A percentile compares a stretch with the other conserved stretches of the same genome.
Evolutionary conservation across 441 rosid species (phyloP).

Genomic region (Croton setiger): DNA sequence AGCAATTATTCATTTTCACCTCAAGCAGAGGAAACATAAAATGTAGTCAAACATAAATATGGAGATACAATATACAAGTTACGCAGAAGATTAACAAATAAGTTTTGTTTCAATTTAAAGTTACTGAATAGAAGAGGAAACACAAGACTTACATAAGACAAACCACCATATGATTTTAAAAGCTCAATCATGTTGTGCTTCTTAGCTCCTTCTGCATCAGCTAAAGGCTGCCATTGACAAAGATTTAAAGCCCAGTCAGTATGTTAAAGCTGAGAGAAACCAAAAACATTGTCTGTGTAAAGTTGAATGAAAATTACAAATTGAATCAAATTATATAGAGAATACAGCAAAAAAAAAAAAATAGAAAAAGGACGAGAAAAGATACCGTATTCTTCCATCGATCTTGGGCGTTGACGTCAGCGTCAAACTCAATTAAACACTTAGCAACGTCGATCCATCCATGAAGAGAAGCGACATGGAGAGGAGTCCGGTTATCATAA

Average conservation of each 20-base stretch:
- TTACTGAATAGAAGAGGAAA: not conserved
- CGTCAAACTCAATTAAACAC: constrained; percentile 78
- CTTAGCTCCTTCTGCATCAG: constrained; percentile 99
- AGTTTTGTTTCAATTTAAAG: not conserved
- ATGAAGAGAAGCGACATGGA: constrained; percentile 93
- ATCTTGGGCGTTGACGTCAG: constrained; percentile 98
- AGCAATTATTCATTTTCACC: no score
- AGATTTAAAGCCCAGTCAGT: not conserved
- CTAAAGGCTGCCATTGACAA: constrained; percentile 61
- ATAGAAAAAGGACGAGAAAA: not conserved
- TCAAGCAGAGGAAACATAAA: no score
- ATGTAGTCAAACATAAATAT: no score
- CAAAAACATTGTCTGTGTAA: not conserved
- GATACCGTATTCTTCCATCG: constrained; percentile 96
- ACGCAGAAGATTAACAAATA: no score
- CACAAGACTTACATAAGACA: constrained; percentile 62
- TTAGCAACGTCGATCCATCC: constrained; percentile 92
- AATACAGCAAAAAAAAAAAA: not conserved
- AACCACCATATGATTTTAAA: constrained; percentile 78
- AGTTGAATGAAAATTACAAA: not conserved
- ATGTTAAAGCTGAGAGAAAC: not conserved
- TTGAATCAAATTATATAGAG: not conserved
- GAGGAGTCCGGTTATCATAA: constrained; percentile 89
- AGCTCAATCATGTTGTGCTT: constrained; percentile 69
- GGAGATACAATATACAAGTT: no score